A percentile compares a stretch with the other conserved stretches of the same genome.
phyloP scores from a whole-genome alignment of 148 eudicot species.

The Chenopodium berlandieri region DNA sequence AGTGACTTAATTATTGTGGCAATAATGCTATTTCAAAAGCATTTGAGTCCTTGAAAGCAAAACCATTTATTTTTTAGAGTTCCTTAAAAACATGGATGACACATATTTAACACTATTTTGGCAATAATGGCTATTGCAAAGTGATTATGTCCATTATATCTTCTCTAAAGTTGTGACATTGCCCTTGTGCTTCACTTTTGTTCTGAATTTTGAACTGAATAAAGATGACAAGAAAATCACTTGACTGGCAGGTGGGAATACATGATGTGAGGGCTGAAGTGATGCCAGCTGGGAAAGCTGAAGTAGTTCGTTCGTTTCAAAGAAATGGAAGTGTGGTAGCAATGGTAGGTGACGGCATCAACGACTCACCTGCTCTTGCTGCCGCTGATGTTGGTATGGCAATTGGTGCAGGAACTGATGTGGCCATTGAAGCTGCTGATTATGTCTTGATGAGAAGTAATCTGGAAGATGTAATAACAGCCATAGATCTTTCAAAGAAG shows the following conservation, averaged over 20 bases:
- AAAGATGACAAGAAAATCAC: not conserved
- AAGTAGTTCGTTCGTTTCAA: conserved; percentile 73
- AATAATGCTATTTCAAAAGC: too few species aligned
- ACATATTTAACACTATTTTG: not conserved
- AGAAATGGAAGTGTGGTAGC: conserved; percentile 80
- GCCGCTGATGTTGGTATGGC: conserved; percentile 99
- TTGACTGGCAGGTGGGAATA: conserved; percentile 71
- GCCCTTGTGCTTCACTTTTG: not conserved
- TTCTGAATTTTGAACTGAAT: not conserved
- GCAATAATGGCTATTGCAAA: not conserved
- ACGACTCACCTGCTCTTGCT: conserved; percentile 94
- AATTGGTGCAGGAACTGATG: conserved; percentile 95
- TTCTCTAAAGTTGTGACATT: not conserved
- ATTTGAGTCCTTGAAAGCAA: not conserved
- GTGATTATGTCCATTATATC: not conserved
- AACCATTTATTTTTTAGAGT: not conserved
- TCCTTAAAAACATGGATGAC: not conserved
- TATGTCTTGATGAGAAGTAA: conserved; percentile 87
- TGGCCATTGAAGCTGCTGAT: conserved; percentile 96
- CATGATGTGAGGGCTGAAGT: conserved; percentile 85
- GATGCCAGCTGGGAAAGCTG: conserved; percentile 96
- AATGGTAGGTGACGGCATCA: conserved; percentile 97
- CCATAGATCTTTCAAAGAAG: conserved; percentile 92
- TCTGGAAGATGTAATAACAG: conserved; percentile 93
- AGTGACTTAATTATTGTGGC: not conserved